Evolutionary conservation across 2,329 filamentous ascomycete species (phyloP), one percentile per base, ranked within the genome.

Genomic region (Penicillium paneum): DNA sequence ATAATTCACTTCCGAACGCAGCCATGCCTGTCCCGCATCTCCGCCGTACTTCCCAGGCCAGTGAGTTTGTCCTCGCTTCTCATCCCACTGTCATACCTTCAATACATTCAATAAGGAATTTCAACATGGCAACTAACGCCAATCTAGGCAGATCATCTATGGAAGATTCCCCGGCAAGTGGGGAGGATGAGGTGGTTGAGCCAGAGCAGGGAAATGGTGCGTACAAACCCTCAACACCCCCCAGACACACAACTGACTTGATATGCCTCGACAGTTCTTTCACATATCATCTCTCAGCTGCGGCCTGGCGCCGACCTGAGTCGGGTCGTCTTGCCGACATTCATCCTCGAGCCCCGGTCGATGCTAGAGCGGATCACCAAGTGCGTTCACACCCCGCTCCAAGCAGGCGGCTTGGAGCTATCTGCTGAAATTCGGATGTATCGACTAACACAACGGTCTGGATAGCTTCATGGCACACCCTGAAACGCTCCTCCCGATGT

Each of bases 311-410:
- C 94, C 67, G 94, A 99, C 73, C 80, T 99, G 65, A 96, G 91
- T 75, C 85, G 93, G 65, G 92, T 99, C 59, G 93, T 94, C 34
- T 81, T 99, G 53, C 94, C 94, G 38, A 99, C 94, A 44, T 99
- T 99, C 73, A 99, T 99, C 68, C 85, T 99, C 65, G 94, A 99
- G 75, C 94, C 94, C 24, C 87, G 92, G 69, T 97, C 92, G 66
- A 99, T 99, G 94, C 79, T 99, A 66, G 94, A 99, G 77, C 86
- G 94, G 66, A 99, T 99, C 72, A 99, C 94, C 68, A 99, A 99
- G 92, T 96, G 79, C 63, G 85, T 78, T 13, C 19, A 41, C 43
- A 17, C n/a, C 21, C 36, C 13, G 29, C 29, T 44, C 41, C 28
- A 40, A 42, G 26, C 36, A 7, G 32, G 19, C 15, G 13, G 24